Evolutionary conservation across 176 grass and related monocot species (phyloP).

Genomic region (Oryza longistaminata): DNA sequence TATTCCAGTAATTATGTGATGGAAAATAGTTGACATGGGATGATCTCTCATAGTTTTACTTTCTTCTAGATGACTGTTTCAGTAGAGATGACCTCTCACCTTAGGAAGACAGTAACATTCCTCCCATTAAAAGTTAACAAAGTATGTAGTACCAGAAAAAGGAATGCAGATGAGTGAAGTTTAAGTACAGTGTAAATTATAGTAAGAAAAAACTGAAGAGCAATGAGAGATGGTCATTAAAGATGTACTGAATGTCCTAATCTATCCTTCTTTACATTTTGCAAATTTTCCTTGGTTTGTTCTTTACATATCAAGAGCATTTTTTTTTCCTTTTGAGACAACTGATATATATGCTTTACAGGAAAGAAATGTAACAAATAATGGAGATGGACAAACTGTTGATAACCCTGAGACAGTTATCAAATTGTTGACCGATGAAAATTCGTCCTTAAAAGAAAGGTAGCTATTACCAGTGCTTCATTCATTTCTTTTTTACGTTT

Average conservation of each 20-base stretch:
- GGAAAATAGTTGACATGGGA: too few relatives aligned
- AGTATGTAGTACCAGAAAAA: background rate
- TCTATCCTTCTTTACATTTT: background rate
- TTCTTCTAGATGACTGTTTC: background rate
- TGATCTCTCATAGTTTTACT: background rate
- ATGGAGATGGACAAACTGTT: slow-evolving; percentile 25
- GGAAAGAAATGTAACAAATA: slow-evolving; percentile 40
- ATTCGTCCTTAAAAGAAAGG: slow-evolving; percentile 66
- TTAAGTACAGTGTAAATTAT: background rate
- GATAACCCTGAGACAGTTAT: slow-evolving; percentile 44
- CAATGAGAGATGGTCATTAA: background rate
- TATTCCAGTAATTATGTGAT: too few relatives aligned
- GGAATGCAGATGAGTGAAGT: background rate
- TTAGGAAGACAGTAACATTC: background rate
- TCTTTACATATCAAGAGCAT: background rate
- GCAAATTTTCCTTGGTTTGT: background rate
- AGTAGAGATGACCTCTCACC: background rate
- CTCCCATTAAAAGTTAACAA: background rate
- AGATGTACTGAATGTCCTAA: background rate
- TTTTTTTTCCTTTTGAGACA: background rate
- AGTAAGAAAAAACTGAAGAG: background rate
- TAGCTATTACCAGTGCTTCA: slow-evolving; percentile 34
- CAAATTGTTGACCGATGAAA: slow-evolving; percentile 65
- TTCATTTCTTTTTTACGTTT: slow-evolving; percentile 3
- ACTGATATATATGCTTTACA: slow-evolving; percentile 28